These are phyloP conservation scores for Rhinocladiella similis DNA, from an alignment of 2,329 filamentous ascomycete genomes.

Conservation along the genomic window DNA sequence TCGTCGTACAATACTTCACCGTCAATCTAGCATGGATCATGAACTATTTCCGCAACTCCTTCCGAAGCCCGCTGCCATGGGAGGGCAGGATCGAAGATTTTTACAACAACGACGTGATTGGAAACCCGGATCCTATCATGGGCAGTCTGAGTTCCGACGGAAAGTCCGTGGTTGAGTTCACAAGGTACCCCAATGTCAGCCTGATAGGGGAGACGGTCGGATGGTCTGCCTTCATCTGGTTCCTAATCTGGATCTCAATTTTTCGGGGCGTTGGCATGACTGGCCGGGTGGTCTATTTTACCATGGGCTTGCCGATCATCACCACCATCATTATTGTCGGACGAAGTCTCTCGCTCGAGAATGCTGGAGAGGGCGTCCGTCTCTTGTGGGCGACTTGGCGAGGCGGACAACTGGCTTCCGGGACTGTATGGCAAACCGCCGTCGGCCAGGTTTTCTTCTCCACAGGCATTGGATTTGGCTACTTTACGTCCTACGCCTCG, in stretches of 20 bases:
- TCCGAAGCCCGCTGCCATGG: conserved; percentile 55
- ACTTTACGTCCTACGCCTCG: conserved; percentile 59
- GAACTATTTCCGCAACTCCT: conserved; percentile 55
- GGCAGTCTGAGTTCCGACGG: conserved; percentile 30
- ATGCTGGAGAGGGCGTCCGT: conserved; percentile 54
- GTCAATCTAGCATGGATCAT: conserved; percentile 58
- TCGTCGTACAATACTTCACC: conserved; percentile 49
- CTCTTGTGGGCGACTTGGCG: conserved; percentile 53
- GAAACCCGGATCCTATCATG: conserved; percentile 45
- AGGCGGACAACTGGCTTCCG: conserved; percentile 51
- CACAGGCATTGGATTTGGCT: conserved; percentile 59
- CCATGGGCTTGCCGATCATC: conserved; percentile 61
- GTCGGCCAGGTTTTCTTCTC: conserved; percentile 62
- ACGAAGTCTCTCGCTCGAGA: conserved; percentile 54
- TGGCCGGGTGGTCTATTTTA: conserved; percentile 61
- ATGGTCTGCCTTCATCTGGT: conserved; percentile 61
- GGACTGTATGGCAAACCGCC: conserved; percentile 60
- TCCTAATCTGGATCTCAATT: conserved; percentile 61
- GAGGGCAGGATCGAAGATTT: conserved; percentile 49
- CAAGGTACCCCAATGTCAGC: conserved; percentile 47
- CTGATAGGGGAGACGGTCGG: conserved; percentile 59
- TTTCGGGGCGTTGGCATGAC: conserved; percentile 60
- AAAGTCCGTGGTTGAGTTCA: conserved; percentile 38
- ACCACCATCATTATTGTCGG: conserved; percentile 59
- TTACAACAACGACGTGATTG: conserved; percentile 36